phyloP scores from a whole-genome alignment of 2,329 filamentous ascomycete genomes.

The Pyrenochaeta sp. region DNA sequence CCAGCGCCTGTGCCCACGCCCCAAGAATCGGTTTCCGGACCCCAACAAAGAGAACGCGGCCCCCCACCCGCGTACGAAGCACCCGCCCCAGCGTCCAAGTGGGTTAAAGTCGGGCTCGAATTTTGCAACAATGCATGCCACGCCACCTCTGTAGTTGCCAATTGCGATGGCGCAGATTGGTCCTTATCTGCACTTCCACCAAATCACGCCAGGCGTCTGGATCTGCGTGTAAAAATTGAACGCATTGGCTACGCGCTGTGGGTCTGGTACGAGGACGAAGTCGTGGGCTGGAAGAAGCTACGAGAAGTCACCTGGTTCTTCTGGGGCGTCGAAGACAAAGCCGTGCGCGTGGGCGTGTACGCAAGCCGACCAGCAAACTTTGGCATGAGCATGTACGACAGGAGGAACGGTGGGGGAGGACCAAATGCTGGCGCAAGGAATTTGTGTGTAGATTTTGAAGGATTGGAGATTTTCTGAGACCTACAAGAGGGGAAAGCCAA shows the following conservation, averaged over 20 bases:
- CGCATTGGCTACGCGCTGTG: constrained; percentile 64
- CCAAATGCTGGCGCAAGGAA: constrained; percentile 39
- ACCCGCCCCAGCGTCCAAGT: constrained; percentile 60
- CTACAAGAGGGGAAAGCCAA: not conserved
- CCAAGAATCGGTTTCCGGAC: constrained; percentile 19
- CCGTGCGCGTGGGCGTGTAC: constrained; percentile 66
- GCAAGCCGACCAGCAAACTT: constrained; percentile 64
- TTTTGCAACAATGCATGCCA: constrained; percentile 64
- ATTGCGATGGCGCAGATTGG: constrained; percentile 66
- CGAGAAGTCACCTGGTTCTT: constrained; percentile 70
- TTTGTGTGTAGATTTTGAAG: constrained; percentile 53
- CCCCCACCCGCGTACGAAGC: constrained; percentile 47
- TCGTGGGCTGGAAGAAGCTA: constrained; percentile 63
- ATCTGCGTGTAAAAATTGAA: constrained; percentile 65
- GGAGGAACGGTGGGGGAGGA: constrained; percentile 38
- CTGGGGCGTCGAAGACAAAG: constrained; percentile 67
- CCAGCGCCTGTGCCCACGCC: constrained; percentile 12
- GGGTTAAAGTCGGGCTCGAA: constrained; percentile 69
- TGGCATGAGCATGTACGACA: constrained; percentile 44
- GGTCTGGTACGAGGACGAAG: constrained; percentile 63
- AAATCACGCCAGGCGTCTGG: constrained; percentile 53
- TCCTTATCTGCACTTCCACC: constrained; percentile 59
- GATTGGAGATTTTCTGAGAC: constrained; percentile 49
- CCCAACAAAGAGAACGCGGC: constrained; percentile 22
- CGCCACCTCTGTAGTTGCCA: constrained; percentile 66